Evolutionary conservation across 352 stramenopile species (phyloP), one percentile per base, ranked within the genome.

Genomic region (Phytophthora fragariae): DNA sequence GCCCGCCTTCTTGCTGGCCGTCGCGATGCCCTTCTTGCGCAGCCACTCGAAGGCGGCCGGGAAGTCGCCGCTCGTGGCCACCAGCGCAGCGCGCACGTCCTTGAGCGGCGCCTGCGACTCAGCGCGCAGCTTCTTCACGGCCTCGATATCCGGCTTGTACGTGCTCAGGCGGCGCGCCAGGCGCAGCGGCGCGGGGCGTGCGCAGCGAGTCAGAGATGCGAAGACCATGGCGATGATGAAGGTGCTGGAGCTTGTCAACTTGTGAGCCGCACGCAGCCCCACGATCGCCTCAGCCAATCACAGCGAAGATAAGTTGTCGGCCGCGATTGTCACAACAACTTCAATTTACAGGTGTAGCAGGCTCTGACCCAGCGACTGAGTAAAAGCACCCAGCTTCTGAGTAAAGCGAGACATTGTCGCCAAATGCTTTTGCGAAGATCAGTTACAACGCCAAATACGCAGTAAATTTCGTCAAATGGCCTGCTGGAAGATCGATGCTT

Each of bases 41-140:
- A 98, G 80, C 91, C 91, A 97, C 72, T 96, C 84, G 60, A 97
- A 96, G 15, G 92, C 91, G 5, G 87, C 86, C 3, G 80, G 84
- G 64, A 97, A 92, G 65, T 97, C 89, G 54, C 90, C 92, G 17
- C 90, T 69, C 1, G 91, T 92, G 21, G 83, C 89, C 33, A 85
- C 85, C 44, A 98, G 69, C 33, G 92, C 92, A 60, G 96, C 95
- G 78, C 93, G 96, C 74, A 96, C 92, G 79, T 98, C 92, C 68
- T 94, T 90, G 66, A 98, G 84, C 21, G 91, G 92, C 47, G 92
- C 92, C 68, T 95, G 88, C 27, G 91, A 97, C 57, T 91, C 89
- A 10, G 81, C 76, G 27, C 92, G 88, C 46, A 98, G 85, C 80
- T 97, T 91, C 79, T 97, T 97, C 54, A 98, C 86, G n/a, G 92